Evolutionary conservation across 352 stramenopile species (phyloP).

Genomic region (Globisporangium rhizosaccharum): DNA sequence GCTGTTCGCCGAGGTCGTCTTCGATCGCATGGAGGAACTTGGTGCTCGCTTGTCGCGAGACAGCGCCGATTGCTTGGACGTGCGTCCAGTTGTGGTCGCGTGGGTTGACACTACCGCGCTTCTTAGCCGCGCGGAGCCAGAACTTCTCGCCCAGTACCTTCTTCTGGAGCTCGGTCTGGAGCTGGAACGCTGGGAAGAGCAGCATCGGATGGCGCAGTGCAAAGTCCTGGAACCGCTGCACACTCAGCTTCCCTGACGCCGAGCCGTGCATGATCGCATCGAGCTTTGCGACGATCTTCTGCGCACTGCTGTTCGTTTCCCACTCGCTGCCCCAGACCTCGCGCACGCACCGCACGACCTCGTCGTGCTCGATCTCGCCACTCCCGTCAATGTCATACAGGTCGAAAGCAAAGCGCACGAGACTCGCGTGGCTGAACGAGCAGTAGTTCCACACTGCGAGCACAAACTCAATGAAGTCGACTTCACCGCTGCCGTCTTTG

Average conservation of each 20-base stretch:
- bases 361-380: slow-evolving; percentile 55
- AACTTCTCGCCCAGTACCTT: slow-evolving; percentile 54
- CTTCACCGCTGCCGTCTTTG: slow-evolving; percentile 52
- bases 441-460: slow-evolving; percentile 77
- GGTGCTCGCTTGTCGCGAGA: slow-evolving; percentile 20
- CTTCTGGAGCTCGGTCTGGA: slow-evolving; percentile 60
- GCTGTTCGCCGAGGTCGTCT: slow-evolving; percentile 22
- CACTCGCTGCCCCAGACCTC: slow-evolving; percentile 59
- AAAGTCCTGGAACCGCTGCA: slow-evolving; percentile 52
- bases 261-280: slow-evolving; percentile 36
- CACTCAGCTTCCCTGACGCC: slow-evolving; percentile 26
- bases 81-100: slow-evolving; percentile 32
- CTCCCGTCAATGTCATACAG: slow-evolving; percentile 68
- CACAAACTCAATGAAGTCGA: slow-evolving; percentile 75
- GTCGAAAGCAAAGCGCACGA: slow-evolving; percentile 69
- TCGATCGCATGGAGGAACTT: slow-evolving; percentile 23
- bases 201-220: slow-evolving; percentile 51
- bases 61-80: slow-evolving; percentile 22
- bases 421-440: slow-evolving; percentile 53
- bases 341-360: slow-evolving; percentile 40
- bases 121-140: slow-evolving; percentile 44
- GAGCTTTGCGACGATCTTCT: slow-evolving; percentile 57
- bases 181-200: slow-evolving; percentile 60
- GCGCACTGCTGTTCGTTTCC: slow-evolving; percentile 41
- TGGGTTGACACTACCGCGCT: slow-evolving; percentile 28